These are phyloP conservation scores for Flaveria sonorensis DNA, from an alignment of 129 eudicot species.

Conservation along the genomic window DNA sequence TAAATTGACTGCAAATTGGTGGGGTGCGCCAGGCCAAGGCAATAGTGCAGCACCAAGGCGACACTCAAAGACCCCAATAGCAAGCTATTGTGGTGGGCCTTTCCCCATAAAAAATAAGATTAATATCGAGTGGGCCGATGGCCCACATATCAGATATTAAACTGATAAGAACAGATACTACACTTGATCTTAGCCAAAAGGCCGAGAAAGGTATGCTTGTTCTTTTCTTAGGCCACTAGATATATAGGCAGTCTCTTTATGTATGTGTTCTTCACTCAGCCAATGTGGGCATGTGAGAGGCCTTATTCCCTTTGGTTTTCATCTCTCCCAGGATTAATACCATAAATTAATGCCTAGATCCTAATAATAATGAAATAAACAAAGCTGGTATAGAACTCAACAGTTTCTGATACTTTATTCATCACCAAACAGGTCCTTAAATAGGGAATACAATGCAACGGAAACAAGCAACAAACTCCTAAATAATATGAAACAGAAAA, in stretches of 20 bases:
- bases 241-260: slow-evolving; percentile 5
- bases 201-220: slow-evolving; percentile 75
- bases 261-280: neutral
- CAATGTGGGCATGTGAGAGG: slow-evolving; percentile 20
- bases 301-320: neutral
- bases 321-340: no score
- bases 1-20: neutral
- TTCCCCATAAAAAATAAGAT: no score
- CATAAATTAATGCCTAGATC: no score
- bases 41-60: slow-evolving; percentile 27
- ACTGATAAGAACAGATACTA: slow-evolving; percentile 81
- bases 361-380: no score
- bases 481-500: no score
- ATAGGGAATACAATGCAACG: no score
- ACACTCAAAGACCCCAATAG: slow-evolving; percentile 19
- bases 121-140: no score
- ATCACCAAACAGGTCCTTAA: no score
- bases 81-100: slow-evolving; percentile 26
- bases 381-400: no score
- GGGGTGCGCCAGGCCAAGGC: slow-evolving; percentile 17
- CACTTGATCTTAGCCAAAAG: slow-evolving; percentile 88
- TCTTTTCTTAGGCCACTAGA: neutral
- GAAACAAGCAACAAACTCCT: no score
- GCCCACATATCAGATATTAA: no score
- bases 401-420: no score